These are phyloP conservation scores for Fraxinus ornus DNA, from an alignment of 305 asterid genomes.

Conservation along the genomic window DNA sequence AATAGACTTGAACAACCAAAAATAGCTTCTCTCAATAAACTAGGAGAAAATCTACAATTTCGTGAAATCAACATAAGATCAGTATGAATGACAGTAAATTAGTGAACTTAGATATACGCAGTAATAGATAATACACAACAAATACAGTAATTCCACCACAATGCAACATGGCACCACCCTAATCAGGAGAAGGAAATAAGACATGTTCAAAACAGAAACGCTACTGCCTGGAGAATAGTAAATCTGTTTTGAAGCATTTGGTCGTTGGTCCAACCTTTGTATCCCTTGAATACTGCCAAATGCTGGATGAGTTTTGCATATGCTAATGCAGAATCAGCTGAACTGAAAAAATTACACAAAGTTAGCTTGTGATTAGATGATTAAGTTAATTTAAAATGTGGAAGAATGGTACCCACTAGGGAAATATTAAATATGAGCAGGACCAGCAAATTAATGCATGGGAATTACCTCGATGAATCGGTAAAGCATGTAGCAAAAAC, in stretches of 20 bases:
- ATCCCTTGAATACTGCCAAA: conserved; percentile 79
- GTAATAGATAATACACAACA: conserved; percentile 5
- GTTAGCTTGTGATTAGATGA: conserved; percentile 1
- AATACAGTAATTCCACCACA: conserved; percentile 5
- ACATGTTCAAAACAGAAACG: conserved; percentile 7
- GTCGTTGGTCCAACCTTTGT: conserved; percentile 57
- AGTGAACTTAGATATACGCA: background rate
- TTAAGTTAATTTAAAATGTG: conserved; percentile 8
- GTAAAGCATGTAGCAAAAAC: conserved; percentile 78
- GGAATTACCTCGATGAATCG: conserved; percentile 76
- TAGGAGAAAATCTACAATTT: background rate
- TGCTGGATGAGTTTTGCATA: conserved; percentile 90
- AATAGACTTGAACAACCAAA: background rate
- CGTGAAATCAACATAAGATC: background rate
- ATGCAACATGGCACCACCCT: conserved; percentile 1
- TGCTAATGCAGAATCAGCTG: conserved; percentile 76
- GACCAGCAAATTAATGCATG: conserved; percentile 2
- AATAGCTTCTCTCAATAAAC: conserved; percentile 2
- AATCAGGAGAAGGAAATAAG: conserved; percentile 8
- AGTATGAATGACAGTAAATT: background rate
- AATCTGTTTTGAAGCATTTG: conserved; percentile 14
- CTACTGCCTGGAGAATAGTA: conserved; percentile 7
- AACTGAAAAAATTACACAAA: conserved; percentile 47
- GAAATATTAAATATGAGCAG: conserved; percentile 16
- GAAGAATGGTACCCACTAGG: conserved; percentile 9